Percentiles rank a stretch among this genome's conserved stretches.
These are phyloP conservation scores for Evernia prunastri DNA, from an alignment of 495 filamentous ascomycete species.

Conservation along the genomic window DNA sequence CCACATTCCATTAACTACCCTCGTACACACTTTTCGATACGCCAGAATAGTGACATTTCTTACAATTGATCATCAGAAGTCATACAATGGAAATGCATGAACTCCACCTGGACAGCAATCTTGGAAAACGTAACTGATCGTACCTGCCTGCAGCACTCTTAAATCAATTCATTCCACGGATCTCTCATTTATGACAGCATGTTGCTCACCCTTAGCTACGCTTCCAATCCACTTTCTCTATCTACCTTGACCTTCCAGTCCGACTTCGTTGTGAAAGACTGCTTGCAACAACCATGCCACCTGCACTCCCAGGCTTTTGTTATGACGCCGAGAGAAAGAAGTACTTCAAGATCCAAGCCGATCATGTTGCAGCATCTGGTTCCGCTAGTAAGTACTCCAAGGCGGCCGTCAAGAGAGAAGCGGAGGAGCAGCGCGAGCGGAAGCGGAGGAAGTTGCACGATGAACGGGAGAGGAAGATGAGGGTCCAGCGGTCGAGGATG, in stretches of 20 bases:
- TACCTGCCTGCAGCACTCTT: neutral
- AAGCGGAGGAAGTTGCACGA: neutral
- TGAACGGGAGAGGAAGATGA: neutral
- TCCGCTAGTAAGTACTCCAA: constrained; percentile 12
- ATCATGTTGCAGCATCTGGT: constrained; percentile 15
- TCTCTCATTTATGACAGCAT: neutral
- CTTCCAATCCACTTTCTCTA: neutral
- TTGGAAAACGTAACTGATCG: neutral
- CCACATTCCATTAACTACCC: no score
- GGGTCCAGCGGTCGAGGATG: constrained; percentile 7
- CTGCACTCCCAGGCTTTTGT: constrained; percentile 17
- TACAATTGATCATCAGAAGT: neutral
- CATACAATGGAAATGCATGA: neutral
- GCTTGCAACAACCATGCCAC: neutral
- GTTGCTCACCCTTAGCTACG: neutral
- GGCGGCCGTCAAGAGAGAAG: neutral
- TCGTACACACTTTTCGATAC: no score
- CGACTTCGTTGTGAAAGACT: neutral
- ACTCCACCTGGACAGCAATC: neutral
- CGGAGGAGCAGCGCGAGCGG: constrained; percentile 2
- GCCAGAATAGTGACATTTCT: no score
- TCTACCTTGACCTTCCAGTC: neutral
- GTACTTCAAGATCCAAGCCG: constrained; percentile 23
- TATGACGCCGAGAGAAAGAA: constrained; percentile 21
- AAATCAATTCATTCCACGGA: neutral